Percentiles rank a stretch among this genome's conserved stretches.
Evolutionary conservation across 164 flowering plant species (phyloP).

Genomic region (Magnolia officinalis): DNA sequence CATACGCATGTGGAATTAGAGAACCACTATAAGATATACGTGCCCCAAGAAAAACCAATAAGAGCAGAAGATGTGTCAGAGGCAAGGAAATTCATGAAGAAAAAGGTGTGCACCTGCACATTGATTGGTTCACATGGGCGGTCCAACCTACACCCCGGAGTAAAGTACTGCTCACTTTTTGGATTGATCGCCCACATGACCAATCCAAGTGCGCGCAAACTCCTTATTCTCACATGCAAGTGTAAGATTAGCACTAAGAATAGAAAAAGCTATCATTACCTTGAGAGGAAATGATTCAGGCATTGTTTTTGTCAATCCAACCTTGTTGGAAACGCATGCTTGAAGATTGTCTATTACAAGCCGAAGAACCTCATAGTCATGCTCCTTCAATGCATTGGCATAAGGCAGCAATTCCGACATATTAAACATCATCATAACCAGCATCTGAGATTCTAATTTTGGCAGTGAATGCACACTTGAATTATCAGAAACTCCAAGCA

Average conservation of each 20-base stretch:
- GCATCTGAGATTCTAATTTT: conserved; percentile 24
- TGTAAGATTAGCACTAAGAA: too few species aligned
- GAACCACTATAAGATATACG: too few species aligned
- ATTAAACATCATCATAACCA: conserved; percentile 38
- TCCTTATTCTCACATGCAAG: too few species aligned
- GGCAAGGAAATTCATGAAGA: too few species aligned
- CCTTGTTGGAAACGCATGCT: conserved; percentile 23
- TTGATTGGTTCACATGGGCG: too few species aligned
- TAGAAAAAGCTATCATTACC: neutral
- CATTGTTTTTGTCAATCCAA: conserved; percentile 1
- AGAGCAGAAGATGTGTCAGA: neutral
- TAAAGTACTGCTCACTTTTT: too few species aligned
- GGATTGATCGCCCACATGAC: too few species aligned
- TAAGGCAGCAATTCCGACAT: conserved; percentile 53
- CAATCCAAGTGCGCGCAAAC: too few species aligned
- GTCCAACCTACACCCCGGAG: too few species aligned
- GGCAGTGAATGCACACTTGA: conserved; percentile 13
- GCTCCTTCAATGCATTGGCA: conserved; percentile 24
- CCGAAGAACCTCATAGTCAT: conserved; percentile 34
- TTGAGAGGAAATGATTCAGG: neutral
- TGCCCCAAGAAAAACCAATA: too few species aligned
- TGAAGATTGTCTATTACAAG: conserved; percentile 38
- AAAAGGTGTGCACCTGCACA: too few species aligned
- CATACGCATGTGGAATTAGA: too few species aligned
- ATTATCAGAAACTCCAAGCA: conserved; percentile 8